Evolutionary conservation across 495 filamentous ascomycete genomes (phyloP), one percentile per base, ranked within the genome.

Genomic region (Aspergillus haitiensis): DNA sequence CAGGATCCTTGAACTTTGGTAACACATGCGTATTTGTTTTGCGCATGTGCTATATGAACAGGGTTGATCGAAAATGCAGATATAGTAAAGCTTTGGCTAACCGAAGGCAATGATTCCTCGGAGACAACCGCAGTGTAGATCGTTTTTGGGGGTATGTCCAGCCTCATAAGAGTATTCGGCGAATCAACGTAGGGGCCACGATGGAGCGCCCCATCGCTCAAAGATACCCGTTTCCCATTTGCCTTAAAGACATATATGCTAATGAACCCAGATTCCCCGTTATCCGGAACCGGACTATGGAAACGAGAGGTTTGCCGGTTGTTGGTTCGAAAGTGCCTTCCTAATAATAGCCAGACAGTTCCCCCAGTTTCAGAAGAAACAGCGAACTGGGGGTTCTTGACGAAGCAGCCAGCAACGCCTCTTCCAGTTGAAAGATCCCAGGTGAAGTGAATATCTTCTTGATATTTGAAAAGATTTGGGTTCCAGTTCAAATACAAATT

Each of bases 401-500:
- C 80, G 66, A 96, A 91, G 49, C 86, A 90, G 13, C 82, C 81
- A 40, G 82, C 69, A 49, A 74, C 67, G 47, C 81, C 80, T 31
- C 75, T 82, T 11, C 78, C 74, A n/a, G 71, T 77, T 0, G 86
- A 80, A 15, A 95, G 77, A 39, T 89, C 83, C 94, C 94, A 99
- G 3, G 81, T 75, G 70, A 98, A 96, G 72, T 99, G 94, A 55
- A 91, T 81, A 65, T 98, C 92, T 68, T 96, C 85, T 32, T 90
- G 86, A 62, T 87, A 74, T 11, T 74, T 75, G 72, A 99, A 99
- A 7, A 97, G 76, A 2, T 81, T 82, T 6, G 95, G 93, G 64
- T 96, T 97, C 95, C 95, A 99, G 72, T 97, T 99, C 46, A 98
- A 77, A 72, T 98, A 99, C 33, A 98, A 81, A 27, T 93, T 95